Evolutionary conservation across 2,329 filamentous ascomycete species (phyloP), one percentile per base, ranked within the genome.

Genomic region (Fusarium sp.): DNA sequence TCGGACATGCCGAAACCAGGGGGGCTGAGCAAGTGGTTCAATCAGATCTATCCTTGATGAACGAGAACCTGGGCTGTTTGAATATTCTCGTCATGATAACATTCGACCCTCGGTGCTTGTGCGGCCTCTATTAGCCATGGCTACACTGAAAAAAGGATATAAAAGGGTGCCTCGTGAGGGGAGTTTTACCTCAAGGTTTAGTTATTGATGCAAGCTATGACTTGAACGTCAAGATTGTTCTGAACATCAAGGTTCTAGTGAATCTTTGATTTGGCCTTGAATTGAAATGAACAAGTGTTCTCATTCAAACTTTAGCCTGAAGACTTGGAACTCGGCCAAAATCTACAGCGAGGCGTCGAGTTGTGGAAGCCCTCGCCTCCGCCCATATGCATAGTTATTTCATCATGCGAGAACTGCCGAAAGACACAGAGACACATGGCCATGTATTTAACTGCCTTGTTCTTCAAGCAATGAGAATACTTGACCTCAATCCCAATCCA

Each of bases 151-250:
- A 14, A 9, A 24, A 29, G 11, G 27, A 53, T 16, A 31, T 33
- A n/a, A n/a, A 31, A 20, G 17, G 40, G 31, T 40, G 61, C 58
- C 67, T 62, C 36, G 49, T 62, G 70, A 64, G 62, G 70, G 70
- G 67, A 62, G 31, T 24, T 24, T 16, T 10, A 5, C 33, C 44
- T 33, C 16, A 22, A 57, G 31, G 49, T 44, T 35, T 22, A 1
- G 27, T 27, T 11, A 9, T 9, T 51, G 57, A n/a, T 60, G 58
- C 46, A 42, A 35, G 36, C 44, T 44, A 60, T 29, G 57, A 42
- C 59, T 20, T 24, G 11, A 33, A 33, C 27, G 24, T 24, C 17
- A 22, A 22, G 38, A 42, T 10, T 8, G 6, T 20, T 20, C 6
- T 24, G 27, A 17, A 12, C 14, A 24, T 10, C 10, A 9, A 6